These are phyloP conservation scores for Hypomyces rosellus DNA, from an alignment of 2,329 filamentous ascomycete species.

Conservation along the genomic window DNA sequence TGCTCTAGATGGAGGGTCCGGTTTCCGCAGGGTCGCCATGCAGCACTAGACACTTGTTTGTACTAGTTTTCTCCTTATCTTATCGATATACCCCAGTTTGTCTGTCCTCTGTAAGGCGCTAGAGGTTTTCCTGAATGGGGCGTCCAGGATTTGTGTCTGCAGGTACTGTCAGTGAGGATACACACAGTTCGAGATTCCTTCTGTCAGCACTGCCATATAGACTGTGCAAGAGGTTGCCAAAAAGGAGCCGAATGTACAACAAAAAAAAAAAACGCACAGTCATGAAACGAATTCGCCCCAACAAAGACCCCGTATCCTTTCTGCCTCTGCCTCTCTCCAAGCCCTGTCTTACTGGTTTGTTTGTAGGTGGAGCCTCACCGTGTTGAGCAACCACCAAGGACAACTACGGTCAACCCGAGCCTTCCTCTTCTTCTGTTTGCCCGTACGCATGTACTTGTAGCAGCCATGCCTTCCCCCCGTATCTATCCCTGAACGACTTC, in stretches of 20 bases:
- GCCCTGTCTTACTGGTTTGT: background rate
- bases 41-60: slow-evolving; percentile 4
- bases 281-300: too few species aligned
- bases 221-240: too few species aligned
- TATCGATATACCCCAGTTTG: slow-evolving; percentile 17
- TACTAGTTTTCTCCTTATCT: slow-evolving; percentile 10
- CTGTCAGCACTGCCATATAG: background rate
- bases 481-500: too few species aligned
- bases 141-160: background rate
- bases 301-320: too few species aligned
- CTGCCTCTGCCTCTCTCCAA: background rate
- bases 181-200: background rate
- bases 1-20: background rate
- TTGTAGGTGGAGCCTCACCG: background rate
- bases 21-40: slow-evolving; percentile 10
- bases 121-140: slow-evolving; percentile 1
- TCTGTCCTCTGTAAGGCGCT: background rate
- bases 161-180: background rate
- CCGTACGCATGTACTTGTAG: background rate
- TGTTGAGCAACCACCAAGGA: background rate
- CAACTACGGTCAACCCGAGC: slow-evolving; percentile 1
- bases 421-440: background rate
- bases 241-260: too few species aligned
- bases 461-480: background rate
- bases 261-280: too few species aligned